These are phyloP conservation scores for Podospora anserina DNA, from an alignment of 495 filamentous ascomycete genomes.

Conservation along the genomic window DNA sequence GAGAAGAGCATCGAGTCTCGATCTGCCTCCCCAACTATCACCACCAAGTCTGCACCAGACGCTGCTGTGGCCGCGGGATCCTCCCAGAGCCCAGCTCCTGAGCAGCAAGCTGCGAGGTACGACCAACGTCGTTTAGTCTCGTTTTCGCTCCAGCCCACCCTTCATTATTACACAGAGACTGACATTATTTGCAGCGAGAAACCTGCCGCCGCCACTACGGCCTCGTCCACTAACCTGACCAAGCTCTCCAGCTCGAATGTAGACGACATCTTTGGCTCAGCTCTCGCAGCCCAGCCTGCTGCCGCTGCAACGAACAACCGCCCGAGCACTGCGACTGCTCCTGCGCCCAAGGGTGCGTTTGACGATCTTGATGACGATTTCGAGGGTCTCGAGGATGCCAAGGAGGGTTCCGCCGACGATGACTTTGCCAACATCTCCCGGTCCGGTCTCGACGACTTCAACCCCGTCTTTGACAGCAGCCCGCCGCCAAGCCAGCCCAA, in stretches of 20 bases:
- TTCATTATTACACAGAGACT: conserved; percentile 8
- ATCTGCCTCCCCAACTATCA: conserved; percentile 22
- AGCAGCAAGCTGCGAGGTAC: conserved; percentile 30
- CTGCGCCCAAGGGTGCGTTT: conserved; percentile 43
- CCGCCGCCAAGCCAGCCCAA: conserved; percentile 53
- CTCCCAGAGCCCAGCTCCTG: conserved; percentile 21
- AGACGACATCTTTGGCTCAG: conserved; percentile 36
- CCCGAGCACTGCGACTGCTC: conserved; percentile 19
- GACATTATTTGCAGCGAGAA: conserved; percentile 29
- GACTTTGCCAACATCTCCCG: conserved; percentile 68
- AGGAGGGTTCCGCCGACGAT: conserved; percentile 85
- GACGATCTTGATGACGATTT: conserved; percentile 90
- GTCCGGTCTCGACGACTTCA: conserved; percentile 62
- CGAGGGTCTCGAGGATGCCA: conserved; percentile 78
- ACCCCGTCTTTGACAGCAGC: conserved; percentile 60
- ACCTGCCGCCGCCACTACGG: conserved; percentile 17
- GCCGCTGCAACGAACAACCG: conserved; percentile 10
- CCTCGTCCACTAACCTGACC: conserved; percentile 16
- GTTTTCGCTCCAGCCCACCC: conserved; percentile 5
- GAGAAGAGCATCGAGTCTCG: conserved; percentile 31
- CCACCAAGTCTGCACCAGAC: conserved; percentile 24
- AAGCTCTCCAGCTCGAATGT: conserved; percentile 25
- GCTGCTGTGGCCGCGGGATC: conserved; percentile 5
- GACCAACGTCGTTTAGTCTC: conserved; percentile 13
- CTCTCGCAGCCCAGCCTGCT: conserved; percentile 9